Evolutionary conservation across 306 rosid genomes (phyloP), one percentile per base, ranked within the genome.

Genomic region (Sesbania bispinosa): DNA sequence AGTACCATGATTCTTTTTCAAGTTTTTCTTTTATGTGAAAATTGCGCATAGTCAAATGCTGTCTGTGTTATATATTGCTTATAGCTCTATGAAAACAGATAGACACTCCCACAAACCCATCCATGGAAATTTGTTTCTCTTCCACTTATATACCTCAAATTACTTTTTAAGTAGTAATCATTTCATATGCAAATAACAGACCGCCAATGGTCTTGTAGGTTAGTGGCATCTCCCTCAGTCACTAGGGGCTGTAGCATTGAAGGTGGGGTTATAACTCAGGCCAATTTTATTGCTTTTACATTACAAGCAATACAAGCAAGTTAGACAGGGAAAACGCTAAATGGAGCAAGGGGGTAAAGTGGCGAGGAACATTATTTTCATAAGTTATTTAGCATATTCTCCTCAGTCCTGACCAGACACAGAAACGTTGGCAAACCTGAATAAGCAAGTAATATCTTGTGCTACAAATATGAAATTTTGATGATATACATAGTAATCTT

Each of bases 401-500:
- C n/a, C n/a, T n/a, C n/a, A n/a, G n/a, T n/a, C n/a, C n/a, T n/a
- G 35, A 26, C 60, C 42, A 47, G 10, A 14, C 26, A 4, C 27
- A 52, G 51, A 77, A 72, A 32, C 7, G 59, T 45, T 11, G 70
- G 23, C 24, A 53, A 63, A 50, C 58, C 21, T 26, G 16, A 48
- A 72, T 29, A 59, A 33, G 2, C 62, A 50, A 60, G 23, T 10
- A 55, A 71, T 29, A 41, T 65, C 55, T 51, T 43, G 8, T 5
- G 15, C 75, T 32, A 57, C 35, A 43, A 10, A 69, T 70, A 7
- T 13, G 64, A 51, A 59, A 41, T 18, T 57, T 48, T 29, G 41
- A 62, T 27, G 57, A 39, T 62, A 43, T 36, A 67, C 24, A 24
- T 69, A 26, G 13, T 62, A 67, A 68, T 41, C 51, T 23, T 38